Evolutionary conservation across 768 basidiomycete species (phyloP).

Genomic region (Cubamyces lactineus): DNA sequence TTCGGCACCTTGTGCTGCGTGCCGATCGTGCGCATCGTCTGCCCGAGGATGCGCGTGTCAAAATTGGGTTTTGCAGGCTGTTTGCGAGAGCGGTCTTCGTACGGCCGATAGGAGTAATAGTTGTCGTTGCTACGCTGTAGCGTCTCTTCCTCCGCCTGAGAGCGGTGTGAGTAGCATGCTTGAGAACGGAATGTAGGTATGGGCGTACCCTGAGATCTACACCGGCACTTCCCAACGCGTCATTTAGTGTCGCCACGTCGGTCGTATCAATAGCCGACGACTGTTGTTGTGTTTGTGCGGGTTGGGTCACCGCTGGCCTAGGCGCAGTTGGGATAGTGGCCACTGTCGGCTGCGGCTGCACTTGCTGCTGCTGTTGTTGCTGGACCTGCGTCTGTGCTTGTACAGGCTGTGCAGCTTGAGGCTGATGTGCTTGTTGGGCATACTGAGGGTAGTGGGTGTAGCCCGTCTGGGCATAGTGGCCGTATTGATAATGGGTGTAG

Average conservation of each 20-base stretch:
- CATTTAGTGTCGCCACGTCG: slow-evolving; percentile 79
- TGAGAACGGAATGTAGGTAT: not conserved
- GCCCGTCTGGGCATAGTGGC: slow-evolving; percentile 41
- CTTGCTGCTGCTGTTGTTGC: slow-evolving; percentile 16
- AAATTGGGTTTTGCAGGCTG: slow-evolving; percentile 74
- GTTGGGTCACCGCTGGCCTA: slow-evolving; percentile 5
- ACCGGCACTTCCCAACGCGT: slow-evolving; percentile 84
- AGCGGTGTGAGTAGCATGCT: not conserved
- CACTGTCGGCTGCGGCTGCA: slow-evolving; percentile 5
- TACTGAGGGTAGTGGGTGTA: slow-evolving; percentile 50
- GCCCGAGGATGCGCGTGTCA: slow-evolving; percentile 63
- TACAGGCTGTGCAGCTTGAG: slow-evolving; percentile 26
- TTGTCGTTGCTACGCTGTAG: slow-evolving; percentile 68
- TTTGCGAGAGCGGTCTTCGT: slow-evolving; percentile 79
- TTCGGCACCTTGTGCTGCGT: slow-evolving; percentile 68
- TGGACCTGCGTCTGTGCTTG: slow-evolving; percentile 20
- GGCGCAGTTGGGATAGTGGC: slow-evolving; percentile 17
- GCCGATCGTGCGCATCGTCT: slow-evolving; percentile 70
- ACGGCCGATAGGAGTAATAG: slow-evolving; percentile 63
- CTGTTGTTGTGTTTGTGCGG: slow-evolving; percentile 13
- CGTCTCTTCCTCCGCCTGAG: slow-evolving; percentile 83
- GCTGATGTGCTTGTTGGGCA: slow-evolving; percentile 35
- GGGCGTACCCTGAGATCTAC: slow-evolving; percentile 75
- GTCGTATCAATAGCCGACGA: slow-evolving; percentile 51
- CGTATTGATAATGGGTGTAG: slow-evolving; percentile 44